Conservation (phyloP, 768 basidiomycete genomes). For the Lactifluus subvellereus region DNA sequence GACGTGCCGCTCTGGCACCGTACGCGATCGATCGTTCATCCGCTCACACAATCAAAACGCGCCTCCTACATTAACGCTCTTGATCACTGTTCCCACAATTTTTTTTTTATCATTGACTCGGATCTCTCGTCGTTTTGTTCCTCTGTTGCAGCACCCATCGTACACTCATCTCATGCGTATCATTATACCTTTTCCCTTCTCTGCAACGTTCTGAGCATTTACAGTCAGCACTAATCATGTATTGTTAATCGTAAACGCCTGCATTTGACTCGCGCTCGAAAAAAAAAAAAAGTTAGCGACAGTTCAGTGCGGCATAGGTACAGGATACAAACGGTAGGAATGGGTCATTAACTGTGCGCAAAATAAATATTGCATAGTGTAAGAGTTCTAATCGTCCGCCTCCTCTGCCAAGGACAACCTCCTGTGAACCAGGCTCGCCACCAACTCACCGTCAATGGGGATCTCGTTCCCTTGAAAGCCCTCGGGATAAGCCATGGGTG, state of each 20-base stretch:
- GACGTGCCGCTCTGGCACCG: conserved; percentile 6
- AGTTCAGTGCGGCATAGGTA: background rate
- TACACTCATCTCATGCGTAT: background rate
- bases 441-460: conserved; percentile 67
- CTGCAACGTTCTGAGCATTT: background rate
- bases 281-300: background rate
- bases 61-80: background rate
- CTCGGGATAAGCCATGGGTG: conserved; percentile 65
- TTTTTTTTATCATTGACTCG: background rate
- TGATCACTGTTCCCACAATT: background rate
- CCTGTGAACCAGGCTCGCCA: conserved; percentile 55
- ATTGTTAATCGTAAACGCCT: background rate
- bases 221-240: background rate
- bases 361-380: background rate
- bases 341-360: background rate
- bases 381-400: conserved; percentile 46
- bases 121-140: background rate
- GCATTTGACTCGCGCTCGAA: background rate
- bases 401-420: conserved; percentile 53
- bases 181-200: background rate
- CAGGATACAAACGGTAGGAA: background rate
- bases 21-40: background rate
- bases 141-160: background rate
- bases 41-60: background rate
- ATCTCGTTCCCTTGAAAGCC: conserved; percentile 89